phyloP scores from a whole-genome alignment of 495 filamentous ascomycete genomes.

The Penicillium egyptiacum region DNA sequence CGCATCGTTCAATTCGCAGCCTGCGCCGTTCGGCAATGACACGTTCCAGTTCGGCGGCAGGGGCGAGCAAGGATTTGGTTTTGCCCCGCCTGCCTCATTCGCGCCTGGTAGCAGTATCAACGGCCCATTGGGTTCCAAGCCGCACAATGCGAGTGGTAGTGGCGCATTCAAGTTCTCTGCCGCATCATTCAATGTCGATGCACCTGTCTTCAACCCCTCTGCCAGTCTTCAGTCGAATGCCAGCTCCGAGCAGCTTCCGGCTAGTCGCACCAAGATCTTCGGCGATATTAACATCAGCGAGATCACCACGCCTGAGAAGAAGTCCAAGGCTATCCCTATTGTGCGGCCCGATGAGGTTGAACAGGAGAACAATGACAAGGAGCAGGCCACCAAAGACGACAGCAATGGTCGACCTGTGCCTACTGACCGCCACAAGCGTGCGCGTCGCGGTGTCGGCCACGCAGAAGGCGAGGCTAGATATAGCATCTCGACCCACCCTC shows the following conservation, averaged over 20 bases:
- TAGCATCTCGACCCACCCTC: constrained; percentile 56
- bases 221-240: constrained; percentile 30
- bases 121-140: constrained; percentile 13
- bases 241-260: constrained; percentile 25
- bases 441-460: constrained; percentile 57
- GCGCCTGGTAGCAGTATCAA: constrained; percentile 52
- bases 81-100: constrained; percentile 75
- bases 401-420: constrained; percentile 33
- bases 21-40: constrained; percentile 54
- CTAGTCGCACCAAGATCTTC: constrained; percentile 62
- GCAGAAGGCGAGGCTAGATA: constrained; percentile 70
- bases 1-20: constrained; percentile 60
- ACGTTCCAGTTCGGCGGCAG: constrained; percentile 52
- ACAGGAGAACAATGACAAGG: constrained; percentile 46
- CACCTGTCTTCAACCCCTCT: constrained; percentile 73
- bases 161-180: constrained; percentile 72
- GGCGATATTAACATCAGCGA: constrained; percentile 69
- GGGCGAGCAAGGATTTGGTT: constrained; percentile 36
- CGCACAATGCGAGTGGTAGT: constrained; percentile 49
- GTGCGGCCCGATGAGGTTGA: constrained; percentile 60
- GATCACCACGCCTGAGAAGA: constrained; percentile 60
- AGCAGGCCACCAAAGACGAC: constrained; percentile 41
- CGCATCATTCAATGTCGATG: constrained; percentile 76
- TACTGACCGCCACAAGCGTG: constrained; percentile 69
- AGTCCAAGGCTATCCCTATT: constrained; percentile 81